A percentile compares a stretch with the other conserved stretches of the same genome.
phyloP scores from a whole-genome alignment of 202 grass and related monocot genomes.

The Dendrocalamus latiflorus region DNA sequence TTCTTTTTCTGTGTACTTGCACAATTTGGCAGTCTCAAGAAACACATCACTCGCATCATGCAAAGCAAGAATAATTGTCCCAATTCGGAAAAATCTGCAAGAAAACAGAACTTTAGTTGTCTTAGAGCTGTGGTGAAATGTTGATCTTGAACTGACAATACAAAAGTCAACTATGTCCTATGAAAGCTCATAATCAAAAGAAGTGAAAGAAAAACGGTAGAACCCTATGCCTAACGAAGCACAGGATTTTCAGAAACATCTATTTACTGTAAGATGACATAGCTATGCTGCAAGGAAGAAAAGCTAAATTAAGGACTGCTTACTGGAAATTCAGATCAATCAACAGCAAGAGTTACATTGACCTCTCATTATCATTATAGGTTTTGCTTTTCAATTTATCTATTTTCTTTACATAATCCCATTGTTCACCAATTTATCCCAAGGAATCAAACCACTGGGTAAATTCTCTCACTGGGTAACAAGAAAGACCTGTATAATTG shows the following conservation, averaged over 20 bases:
- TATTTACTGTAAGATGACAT: not conserved
- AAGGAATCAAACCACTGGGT: slow-evolving; percentile 16
- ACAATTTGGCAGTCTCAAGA: slow-evolving; percentile 91
- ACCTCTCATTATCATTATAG: slow-evolving; percentile 10
- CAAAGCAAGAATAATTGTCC: slow-evolving; percentile 85
- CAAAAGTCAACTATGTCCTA: not conserved
- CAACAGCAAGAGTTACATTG: not conserved
- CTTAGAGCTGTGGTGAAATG: not conserved
- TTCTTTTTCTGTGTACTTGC: slow-evolving; percentile 95
- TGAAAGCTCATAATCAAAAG: not conserved
- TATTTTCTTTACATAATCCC: not conserved
- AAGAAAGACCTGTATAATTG: slow-evolving; percentile 6
- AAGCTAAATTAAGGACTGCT: not conserved
- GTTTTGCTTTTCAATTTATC: not conserved
- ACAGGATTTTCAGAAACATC: not conserved
- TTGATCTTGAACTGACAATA: not conserved
- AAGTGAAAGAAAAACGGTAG: not conserved
- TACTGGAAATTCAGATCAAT: slow-evolving; percentile 7
- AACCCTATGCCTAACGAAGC: slow-evolving; percentile 11
- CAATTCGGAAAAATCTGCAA: slow-evolving; percentile 88
- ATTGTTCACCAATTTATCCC: not conserved
- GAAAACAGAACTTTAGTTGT: slow-evolving; percentile 7
- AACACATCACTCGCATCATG: slow-evolving; percentile 93
- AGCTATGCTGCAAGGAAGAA: not conserved
- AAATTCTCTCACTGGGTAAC: not conserved